Base-by-base conservation (phyloP, 257 asterid species). In the Gentiana straminea region DNA sequence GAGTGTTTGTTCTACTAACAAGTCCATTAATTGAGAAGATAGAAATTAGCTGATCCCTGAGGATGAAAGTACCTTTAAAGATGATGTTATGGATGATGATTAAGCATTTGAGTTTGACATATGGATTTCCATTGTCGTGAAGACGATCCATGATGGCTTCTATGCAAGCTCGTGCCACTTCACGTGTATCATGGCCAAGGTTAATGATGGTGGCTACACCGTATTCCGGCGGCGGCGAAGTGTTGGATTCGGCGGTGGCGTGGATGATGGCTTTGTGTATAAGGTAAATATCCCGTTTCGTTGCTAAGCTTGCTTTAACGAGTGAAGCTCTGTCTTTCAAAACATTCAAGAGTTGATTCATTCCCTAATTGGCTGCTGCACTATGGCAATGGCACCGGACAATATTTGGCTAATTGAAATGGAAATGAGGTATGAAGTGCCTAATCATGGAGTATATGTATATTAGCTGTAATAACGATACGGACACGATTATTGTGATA, bases 71-170 rank as follows among this genome's bases (percentile, higher is more conserved):
- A 12, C 82, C 74, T 37, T 35, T 48, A 9, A 52, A 33, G 11
- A 73, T 54, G 55, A 76, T 58, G 55, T 66, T 67, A 45, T 76
- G 82, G 5, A 66, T 15, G 33, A 76, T 44, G 52, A 72, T 43
- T 10, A 76, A 76, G 35, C 79, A 76, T 55, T 76, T 76, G 52
- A 76, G 69, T 13, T 78, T 67, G 24, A 76, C 79, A 57, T 46
- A 65, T 1, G 76, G 72, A 60, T 44, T 64, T 13, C 4, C 55
- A 3, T 70, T 73, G 39, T 57, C 43, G 62, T 64, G 82, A 24
- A 76, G 76, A 49, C 79, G 79, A 49, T 69, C 64, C 64, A 73
- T 56, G 61, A 76, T 51, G 24, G 76, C 59, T 1, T 71, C 65
- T 6, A 59, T 15, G 61, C 77, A 75, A 1, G 72, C 72, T 54